Base-by-base conservation (phyloP, 768 basidiomycete genomes). In the Lactifluus volemus region DNA sequence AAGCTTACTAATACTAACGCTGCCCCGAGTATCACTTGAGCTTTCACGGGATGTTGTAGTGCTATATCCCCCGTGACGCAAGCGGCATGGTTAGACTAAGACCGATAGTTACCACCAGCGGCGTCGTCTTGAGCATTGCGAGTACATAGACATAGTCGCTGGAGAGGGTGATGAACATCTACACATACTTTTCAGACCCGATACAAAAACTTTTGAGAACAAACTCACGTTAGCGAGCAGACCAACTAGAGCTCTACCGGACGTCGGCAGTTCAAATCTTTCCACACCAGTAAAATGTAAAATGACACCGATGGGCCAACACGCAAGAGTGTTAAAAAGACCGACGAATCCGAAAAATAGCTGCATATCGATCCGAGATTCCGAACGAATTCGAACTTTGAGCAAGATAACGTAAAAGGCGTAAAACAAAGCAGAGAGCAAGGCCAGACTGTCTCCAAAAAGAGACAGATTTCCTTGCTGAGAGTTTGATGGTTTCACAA, bases 111-210 rank as follows among this genome's bases (percentile, higher is more conserved):
- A 89, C 95, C 19, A 97, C 91, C 12, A 95, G 76, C 0, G 95
- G 95, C 1, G 94, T 94, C 7, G 96, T 99, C 76, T 95, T 96
- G 64, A 99, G 83, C 93, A 98, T 96, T 2, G 94, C 89, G 19
- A 92, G 69, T 32, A 92, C 84, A 70, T 92, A 92, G 49, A 93
- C 70, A 69, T 88, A 96, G 73, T 97, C 93, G 61, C 88, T 90
- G 9, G 82, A 83, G 36, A 89, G 73, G 0, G 91, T 92, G 67
- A 95, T 91, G 36, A 76, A 74, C 89, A 92, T 93, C 86, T 96
- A 30, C 45, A n/a, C 4, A 38, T 21, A 7, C 38, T 41, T 30
- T 36, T 36, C 12, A 52, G 41, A n/a, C 9, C 2, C 5, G 21
- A 29, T n/a, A 2, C 29, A 15, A 9, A 21, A 42, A 64, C 34